Base-by-base conservation (phyloP, 2,329 filamentous ascomycete species). In the Exserohilum rostratum region DNA sequence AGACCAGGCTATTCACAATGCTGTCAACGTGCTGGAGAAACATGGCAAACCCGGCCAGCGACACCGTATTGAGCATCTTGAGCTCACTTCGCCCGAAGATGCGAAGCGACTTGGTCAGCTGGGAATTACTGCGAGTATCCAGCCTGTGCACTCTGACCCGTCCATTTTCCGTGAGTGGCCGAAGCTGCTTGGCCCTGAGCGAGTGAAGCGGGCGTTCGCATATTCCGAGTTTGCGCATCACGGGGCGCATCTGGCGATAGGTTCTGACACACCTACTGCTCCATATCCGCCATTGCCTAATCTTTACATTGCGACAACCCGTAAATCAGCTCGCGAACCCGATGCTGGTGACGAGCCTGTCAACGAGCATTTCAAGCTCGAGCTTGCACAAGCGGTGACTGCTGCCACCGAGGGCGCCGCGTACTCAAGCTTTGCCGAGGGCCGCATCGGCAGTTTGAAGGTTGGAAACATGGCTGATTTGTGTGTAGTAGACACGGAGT, bases 131-230 rank as follows among this genome's bases (percentile, higher is more conserved):
- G 93, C 96, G 55, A 90, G 90, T 52, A 96, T 96, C 61, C 91
- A 96, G 79, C 95, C 92, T 18, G 96, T 96, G 78, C 96, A 92
- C 74, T 90, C 92, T 62, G 92, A 96, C 69, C 86, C 87, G 0
- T 83, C 85, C 0, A 85, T 87, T 50, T 73, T 88, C 3, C 76
- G 80, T 25, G 85, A 84, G 0, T 89, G 86, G 84, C 84, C 84
- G 0, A 73, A 77, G 6, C 78, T 88, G 13, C 72, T 89, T 3
- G 85, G 84, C 1, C 64, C 70, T 1, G 73, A 80, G 13, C 77
- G 85, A 1, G 83, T 85, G 72, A 77, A 77, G 46, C 78, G 85
- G 12, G 85, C 85, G 0, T 89, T 88, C 63, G 83, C 86, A 0
- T 88, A 89, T 69, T 79, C 80, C 37, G 85, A 88, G 42, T 86